Evolutionary conservation across 2,329 filamentous ascomycete genomes (phyloP).

Genomic region (Talaromyces rugulosus): DNA sequence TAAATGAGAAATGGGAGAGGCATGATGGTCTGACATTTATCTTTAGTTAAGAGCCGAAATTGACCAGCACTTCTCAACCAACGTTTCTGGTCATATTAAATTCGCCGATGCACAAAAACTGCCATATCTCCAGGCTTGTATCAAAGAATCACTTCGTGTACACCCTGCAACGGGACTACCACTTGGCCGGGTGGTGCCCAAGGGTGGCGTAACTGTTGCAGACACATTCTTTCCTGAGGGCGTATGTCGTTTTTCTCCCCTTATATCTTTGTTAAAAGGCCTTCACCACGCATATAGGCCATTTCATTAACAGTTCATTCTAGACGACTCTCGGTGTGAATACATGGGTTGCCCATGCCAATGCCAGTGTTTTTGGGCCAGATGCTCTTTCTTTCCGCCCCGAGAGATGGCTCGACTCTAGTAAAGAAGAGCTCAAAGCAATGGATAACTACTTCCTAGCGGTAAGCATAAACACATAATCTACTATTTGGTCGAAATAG

Average conservation of each 20-base stretch:
- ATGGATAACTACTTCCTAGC: slow-evolving; percentile 41
- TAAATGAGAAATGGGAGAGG: too few species aligned
- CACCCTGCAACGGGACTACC: slow-evolving; percentile 13
- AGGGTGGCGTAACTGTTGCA: slow-evolving; percentile 32
- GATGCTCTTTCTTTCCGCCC: slow-evolving; percentile 49
- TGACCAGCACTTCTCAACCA: too few species aligned
- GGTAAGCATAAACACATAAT: slow-evolving; percentile 50
- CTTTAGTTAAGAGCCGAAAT: too few species aligned
- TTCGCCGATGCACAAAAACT: neutral
- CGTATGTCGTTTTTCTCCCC: neutral
- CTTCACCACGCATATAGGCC: neutral
- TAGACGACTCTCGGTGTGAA: neutral
- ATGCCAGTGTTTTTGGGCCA: slow-evolving; percentile 48
- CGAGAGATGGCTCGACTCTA: slow-evolving; percentile 42
- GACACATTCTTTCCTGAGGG: slow-evolving; percentile 27
- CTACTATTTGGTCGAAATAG: slow-evolving; percentile 43
- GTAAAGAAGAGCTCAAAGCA: too few species aligned
- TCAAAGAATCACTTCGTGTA: slow-evolving; percentile 13
- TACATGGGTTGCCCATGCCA: slow-evolving; percentile 39
- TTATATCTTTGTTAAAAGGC: too few species aligned
- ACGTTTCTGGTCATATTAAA: too few species aligned
- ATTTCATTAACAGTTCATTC: neutral
- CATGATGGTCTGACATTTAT: too few species aligned
- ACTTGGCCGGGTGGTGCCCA: slow-evolving; percentile 4
- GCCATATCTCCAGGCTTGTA: slow-evolving; percentile 12